These are phyloP conservation scores for Gracilaria gracilis DNA, from an alignment of 23 red algal genomes.

Conservation along the genomic window DNA sequence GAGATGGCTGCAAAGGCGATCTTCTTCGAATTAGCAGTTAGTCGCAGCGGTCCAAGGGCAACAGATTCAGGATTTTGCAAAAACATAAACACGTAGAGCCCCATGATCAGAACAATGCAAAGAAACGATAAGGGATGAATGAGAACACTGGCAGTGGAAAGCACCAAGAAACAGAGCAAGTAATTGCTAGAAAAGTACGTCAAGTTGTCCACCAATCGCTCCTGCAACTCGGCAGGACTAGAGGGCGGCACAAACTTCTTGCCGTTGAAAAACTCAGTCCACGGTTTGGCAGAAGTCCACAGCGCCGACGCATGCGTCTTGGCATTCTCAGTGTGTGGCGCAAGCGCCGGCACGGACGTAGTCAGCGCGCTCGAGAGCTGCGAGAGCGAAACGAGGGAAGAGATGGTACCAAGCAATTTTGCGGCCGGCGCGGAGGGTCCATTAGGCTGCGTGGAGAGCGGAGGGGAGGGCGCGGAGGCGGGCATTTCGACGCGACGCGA, in stretches of 20 bases:
- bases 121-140: constrained; percentile 59
- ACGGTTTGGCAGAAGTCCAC: constrained; percentile 56
- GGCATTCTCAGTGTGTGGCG: constrained; percentile 28
- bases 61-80: constrained; percentile 34
- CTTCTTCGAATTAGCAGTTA: constrained; percentile 27
- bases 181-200: constrained; percentile 61
- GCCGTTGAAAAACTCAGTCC: constrained; percentile 53
- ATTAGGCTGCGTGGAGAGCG: background rate
- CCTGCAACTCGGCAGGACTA: constrained; percentile 33
- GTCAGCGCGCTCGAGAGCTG: constrained; percentile 23
- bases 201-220: constrained; percentile 51
- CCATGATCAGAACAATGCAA: constrained; percentile 29
- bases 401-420: background rate
- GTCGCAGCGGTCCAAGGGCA: constrained; percentile 20
- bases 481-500: constrained; percentile 3
- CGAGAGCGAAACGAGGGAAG: constrained; percentile 5
- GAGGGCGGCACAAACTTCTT: constrained; percentile 39
- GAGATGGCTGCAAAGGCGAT: constrained; percentile 23
- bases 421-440: background rate
- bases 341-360: constrained; percentile 35
- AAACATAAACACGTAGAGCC: constrained; percentile 50
- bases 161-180: constrained; percentile 42
- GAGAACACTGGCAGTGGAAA: constrained; percentile 41
- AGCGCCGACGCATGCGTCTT: constrained; percentile 24
- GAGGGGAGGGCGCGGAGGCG: background rate